Evolutionary conservation across 2,329 filamentous ascomycete genomes (phyloP), one percentile per base, ranked within the genome.

Genomic region (Epicoccum nigrum): DNA sequence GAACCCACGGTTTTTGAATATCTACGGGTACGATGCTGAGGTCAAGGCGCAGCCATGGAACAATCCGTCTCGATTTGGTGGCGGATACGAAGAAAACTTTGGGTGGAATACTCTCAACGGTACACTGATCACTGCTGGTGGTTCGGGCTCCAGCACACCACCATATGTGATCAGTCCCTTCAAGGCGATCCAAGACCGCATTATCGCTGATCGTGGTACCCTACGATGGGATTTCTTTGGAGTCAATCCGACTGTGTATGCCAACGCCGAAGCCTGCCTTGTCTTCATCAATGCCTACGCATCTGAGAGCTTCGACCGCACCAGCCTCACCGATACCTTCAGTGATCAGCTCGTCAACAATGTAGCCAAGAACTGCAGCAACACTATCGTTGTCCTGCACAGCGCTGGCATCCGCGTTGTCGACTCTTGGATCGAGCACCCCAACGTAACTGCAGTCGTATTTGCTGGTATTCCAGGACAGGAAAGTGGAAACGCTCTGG

Each of bases 391-490:
- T 16, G 63, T 82, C 13, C 72, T 73, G 8, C 71, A 77, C 56
- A 70, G 68, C 11, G 71, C 46, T 37, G 45, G 45, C 13, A 41
- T 48, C 15, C 88, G 93, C 2, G 76, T 94, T 0, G 75, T 97
- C 16, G 83, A 85, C 6, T 83, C 90, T 12, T 93, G 86, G 81
- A 85, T 88, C 61, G 77, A 88, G 42, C 85, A 86, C 70, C 82
- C 84, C 25, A 95, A 95, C 71, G 80, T 95, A 34, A 92, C 89
- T 0, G 91, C 89, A 20, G 90, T 95, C 38, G 68, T 95, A 1
- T 93, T 86, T 83, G 89, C 89, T 13, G 88, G 88, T 60, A 74
- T 91, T 9, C 90, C 90, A 0, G 91, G 91, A 8, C 87, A 95
- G 68, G 88, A 95, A 70, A 87, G 85, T 13, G 90, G 91, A 45